Evolutionary conservation across 129 eudicot species (phyloP), one percentile per base, ranked within the genome.

Genomic region (Flaveria trinervia): DNA sequence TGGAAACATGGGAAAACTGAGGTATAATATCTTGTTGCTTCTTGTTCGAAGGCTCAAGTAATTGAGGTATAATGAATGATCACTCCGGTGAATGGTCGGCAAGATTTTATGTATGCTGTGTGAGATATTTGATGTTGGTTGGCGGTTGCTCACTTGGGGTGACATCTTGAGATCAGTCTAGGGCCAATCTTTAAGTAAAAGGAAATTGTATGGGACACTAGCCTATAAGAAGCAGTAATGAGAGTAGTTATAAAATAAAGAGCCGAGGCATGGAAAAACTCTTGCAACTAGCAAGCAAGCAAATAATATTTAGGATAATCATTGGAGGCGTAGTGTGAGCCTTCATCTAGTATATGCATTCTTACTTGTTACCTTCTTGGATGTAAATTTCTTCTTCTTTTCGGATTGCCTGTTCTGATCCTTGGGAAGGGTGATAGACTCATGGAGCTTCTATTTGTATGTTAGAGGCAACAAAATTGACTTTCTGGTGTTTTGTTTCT

Each of bases 1-100:
- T 82, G 89, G 81, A 60, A 81, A 83, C 68, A 77, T 91, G 89
- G 93, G 96, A 78, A 93, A 88, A 57, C 72, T 93, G 83, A 88
- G 97, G 98, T 93, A 84, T 75, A 9, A 5, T 64, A 54, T 74
- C 49, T 25, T 68, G 41, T 54, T 23, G 4, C 60, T 74, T 66
- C 72, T 75, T 64, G 66, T 68, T 52, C 25, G 68, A 61, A 61
- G 44, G 74, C 46, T 16, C 62, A 33, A 33, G 17, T 12, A 33
- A 11, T 12, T 44, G 26, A 33, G 7, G 23, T 60, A 46, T 20
- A 61, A 14, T 44, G 70, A 26, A 22, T 74, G 26, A 44, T 59
- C 12, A 46, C 44, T 48, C 23, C 23, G 70, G 16, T 39, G 68
- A 55, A 39, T 36, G 65, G 23, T 73, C 43, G 78, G 62, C 28